phyloP scores from a whole-genome alignment of 163 green algal species.

The Chlamydomonas reinhardtii region DNA sequence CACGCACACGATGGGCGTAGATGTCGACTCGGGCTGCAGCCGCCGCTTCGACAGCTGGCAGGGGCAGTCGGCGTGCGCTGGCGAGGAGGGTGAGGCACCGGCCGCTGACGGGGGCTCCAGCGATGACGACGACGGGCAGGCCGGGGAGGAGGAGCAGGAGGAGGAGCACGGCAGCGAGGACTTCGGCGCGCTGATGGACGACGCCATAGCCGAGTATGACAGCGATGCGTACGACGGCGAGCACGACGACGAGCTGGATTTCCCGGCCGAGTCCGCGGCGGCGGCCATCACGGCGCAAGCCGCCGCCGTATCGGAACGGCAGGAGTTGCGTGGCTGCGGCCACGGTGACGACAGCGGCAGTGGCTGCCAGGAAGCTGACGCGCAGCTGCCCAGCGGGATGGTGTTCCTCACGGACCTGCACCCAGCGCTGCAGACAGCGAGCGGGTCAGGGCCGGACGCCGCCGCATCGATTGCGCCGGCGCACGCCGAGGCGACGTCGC shows the following conservation, averaged over 20 bases:
- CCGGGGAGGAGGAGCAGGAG: background rate
- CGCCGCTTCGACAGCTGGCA: too few relatives aligned
- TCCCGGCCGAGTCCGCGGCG: background rate
- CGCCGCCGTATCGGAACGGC: background rate
- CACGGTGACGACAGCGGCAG: background rate
- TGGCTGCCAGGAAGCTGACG: background rate
- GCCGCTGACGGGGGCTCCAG: background rate
- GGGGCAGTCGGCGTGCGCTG: too few relatives aligned
- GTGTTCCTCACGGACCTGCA: conserved; percentile 45
- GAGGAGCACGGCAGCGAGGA: conserved; percentile 24
- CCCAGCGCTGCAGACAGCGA: background rate
- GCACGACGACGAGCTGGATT: background rate
- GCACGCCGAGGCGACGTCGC: too few relatives aligned
- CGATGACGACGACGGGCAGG: background rate
- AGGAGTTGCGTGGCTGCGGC: background rate
- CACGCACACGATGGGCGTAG: too few relatives aligned
- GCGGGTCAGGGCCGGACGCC: too few relatives aligned
- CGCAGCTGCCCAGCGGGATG: conserved; percentile 10
- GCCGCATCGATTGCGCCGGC: too few relatives aligned
- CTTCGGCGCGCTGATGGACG: conserved; percentile 38
- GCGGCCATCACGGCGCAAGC: background rate
- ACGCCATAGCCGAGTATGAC: conserved; percentile 42
- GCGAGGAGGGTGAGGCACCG: too few relatives aligned
- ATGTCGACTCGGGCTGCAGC: too few relatives aligned
- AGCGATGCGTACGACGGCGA: conserved; percentile 14